Percentiles rank a stretch among this genome's conserved stretches.
Conservation (phyloP, 2,329 filamentous ascomycete species). For the Tolypocladium ophioglossoides region DNA sequence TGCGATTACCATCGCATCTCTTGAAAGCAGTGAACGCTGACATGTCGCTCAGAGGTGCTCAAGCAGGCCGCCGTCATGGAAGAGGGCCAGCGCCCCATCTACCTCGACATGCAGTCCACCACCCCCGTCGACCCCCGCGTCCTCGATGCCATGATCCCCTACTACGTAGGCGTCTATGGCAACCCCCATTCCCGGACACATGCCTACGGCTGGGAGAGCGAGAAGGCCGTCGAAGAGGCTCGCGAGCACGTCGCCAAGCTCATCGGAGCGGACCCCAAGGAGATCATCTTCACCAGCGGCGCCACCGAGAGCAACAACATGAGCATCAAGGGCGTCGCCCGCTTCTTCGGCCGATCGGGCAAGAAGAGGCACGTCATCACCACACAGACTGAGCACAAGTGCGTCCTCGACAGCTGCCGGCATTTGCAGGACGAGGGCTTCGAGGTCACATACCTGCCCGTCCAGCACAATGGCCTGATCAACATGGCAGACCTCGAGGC, state of each 20-base stretch:
- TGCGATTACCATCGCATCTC: constrained; percentile 1
- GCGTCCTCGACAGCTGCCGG: constrained; percentile 91
- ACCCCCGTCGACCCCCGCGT: constrained; percentile 92
- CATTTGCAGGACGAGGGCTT: constrained; percentile 96
- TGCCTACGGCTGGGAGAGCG: constrained; percentile 97
- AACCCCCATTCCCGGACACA: constrained; percentile 97
- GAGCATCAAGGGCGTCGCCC: constrained; percentile 96
- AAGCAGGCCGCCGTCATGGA: constrained; percentile 92
- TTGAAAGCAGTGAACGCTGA: constrained; percentile 1
- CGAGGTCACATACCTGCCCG: constrained; percentile 92
- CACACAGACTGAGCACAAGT: constrained; percentile 97
- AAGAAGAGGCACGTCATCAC: constrained; percentile 99
- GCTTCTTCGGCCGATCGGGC: constrained; percentile 84
- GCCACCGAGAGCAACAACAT: constrained; percentile 99
- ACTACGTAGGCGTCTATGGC: constrained; percentile 84
- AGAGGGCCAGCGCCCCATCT: constrained; percentile 85
- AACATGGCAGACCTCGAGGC: constrained; percentile 75
- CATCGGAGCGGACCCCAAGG: constrained; percentile 90
- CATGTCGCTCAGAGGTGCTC: constrained; percentile 50
- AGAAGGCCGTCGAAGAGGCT: constrained; percentile 84
- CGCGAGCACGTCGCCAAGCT: constrained; percentile 73
- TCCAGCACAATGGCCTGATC: constrained; percentile 77
- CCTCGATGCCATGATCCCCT: constrained; percentile 93
- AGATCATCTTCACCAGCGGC: constrained; percentile 97
- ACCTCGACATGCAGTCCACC: constrained; percentile 96